Evolutionary conservation across 2,329 filamentous ascomycete species (phyloP).

Genomic region (Alternaria alternata): DNA sequence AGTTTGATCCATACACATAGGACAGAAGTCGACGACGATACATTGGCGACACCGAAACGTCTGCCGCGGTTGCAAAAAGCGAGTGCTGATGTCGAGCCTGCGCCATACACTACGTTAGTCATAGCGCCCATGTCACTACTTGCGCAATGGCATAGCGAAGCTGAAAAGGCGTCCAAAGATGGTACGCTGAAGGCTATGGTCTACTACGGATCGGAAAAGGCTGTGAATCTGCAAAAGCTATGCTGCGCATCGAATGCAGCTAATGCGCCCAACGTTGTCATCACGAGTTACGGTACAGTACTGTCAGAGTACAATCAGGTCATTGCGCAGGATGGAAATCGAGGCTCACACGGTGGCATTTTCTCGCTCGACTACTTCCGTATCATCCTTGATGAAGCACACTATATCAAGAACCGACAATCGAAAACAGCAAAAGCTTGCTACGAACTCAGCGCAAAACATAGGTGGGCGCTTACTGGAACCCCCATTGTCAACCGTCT

Average conservation of each 20-base stretch:
- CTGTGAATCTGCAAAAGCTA: conserved; percentile 76
- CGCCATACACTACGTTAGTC: conserved; percentile 90
- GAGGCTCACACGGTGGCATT: conserved; percentile 70
- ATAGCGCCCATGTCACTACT: conserved; percentile 96
- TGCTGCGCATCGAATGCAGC: conserved; percentile 78
- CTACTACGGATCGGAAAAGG: conserved; percentile 92
- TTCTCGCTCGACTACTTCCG: conserved; percentile 96
- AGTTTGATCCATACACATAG: conserved; percentile 88
- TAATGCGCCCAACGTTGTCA: conserved; percentile 85
- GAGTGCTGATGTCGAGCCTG: conserved; percentile 67
- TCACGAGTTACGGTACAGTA: conserved; percentile 93
- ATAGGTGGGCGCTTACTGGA: conserved; percentile 93
- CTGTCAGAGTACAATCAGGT: conserved; percentile 88
- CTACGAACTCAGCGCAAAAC: conserved; percentile 83
- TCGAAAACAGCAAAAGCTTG: conserved; percentile 96
- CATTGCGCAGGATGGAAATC: conserved; percentile 70
- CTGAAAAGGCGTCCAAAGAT: conserved; percentile 84
- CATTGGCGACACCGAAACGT: conserved; percentile 61
- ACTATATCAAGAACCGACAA: conserved; percentile 84
- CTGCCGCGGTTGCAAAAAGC: conserved; percentile 69
- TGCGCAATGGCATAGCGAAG: conserved; percentile 97
- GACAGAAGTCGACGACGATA: conserved; percentile 58
- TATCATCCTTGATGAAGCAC: conserved; percentile 93
- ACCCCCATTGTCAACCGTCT: conserved; percentile 97
- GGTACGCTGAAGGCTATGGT: conserved; percentile 85